Evolutionary conservation across 1,139 yeast species (phyloP), one percentile per base, ranked within the genome.

Genomic region (Diutina rugosa): DNA sequence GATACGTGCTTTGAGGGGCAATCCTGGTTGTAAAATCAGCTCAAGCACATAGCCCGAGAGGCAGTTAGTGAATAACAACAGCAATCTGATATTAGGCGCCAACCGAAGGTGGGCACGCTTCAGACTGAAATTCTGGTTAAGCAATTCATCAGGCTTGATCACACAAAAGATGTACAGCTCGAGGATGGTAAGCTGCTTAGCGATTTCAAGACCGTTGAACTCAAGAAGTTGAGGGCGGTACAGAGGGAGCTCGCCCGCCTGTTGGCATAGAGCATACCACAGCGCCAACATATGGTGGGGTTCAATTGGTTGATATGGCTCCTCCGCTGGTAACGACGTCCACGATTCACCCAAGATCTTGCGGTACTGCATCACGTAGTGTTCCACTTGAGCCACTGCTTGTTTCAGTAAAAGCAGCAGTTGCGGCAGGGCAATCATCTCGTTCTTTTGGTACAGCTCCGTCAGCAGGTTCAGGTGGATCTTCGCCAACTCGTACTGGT

Each of bases 41-140:
- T 90, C 97, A 55, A 90, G 77, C 7, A 91, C 95, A 69, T 89
- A 90, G 45, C 87, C 87, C 30, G 93, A 84, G 57, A 91, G 70
- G 61, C 87, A 79, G 69, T 91, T 91, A 7, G 97, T 87, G 65
- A 87, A 85, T 55, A 81, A 69, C 32, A 90, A 76, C 9, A 93
- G 82, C 57, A 78, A 78, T 56, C 83, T 78, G 28, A 90, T 83
- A 66, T 89, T 83, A n/a, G 90, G 90, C 0, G 95, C 86, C 56
- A 82, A 69, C 53, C 82, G 79, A 59, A 80, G 72, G 59, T 80
- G 79, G 0, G 88, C 78, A 61, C 85, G 81, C 64, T 85, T 82
- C 32, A 84, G 74, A 4, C 88, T 74, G 65, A 82, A 88, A 64
- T 88, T 87, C 61, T 83, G 87, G 65, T 87, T 85, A 58, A 89